Evolutionary conservation across 306 rosid genomes (phyloP).

Genomic region (Hippophae rhamnoides): DNA sequence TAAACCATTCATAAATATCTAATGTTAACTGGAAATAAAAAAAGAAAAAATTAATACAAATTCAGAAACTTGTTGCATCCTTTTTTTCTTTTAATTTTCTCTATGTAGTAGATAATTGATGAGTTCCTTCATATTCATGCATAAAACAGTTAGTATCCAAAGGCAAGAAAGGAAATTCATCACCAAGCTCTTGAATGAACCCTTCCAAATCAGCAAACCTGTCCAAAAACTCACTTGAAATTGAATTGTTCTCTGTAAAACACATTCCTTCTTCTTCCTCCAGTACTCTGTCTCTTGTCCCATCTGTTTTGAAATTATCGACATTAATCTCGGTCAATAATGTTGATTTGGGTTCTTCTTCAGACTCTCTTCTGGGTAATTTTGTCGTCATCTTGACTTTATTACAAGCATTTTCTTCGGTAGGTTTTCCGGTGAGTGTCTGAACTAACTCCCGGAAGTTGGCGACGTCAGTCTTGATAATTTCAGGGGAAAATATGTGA

Average conservation of each 20-base stretch:
- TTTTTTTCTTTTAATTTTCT: no score
- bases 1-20: no score
- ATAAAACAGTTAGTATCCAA: conserved; percentile 39
- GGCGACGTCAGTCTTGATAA: conserved; percentile 74
- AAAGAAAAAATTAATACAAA: no score
- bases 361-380: no score
- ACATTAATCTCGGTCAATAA: no score
- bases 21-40: no score
- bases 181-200: conserved; percentile 52
- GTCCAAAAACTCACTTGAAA: no score
- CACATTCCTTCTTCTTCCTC: conserved; percentile 38
- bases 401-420: conserved; percentile 2
- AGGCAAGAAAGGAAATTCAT: conserved; percentile 42
- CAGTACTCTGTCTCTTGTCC: conserved; percentile 23
- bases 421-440: conserved; percentile 72
- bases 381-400: no score
- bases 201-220: conserved; percentile 66
- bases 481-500: conserved; percentile 81
- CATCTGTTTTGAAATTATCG: neutral
- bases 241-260: no score
- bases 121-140: conserved; percentile 46
- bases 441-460: conserved; percentile 84
- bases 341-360: conserved; percentile 13
- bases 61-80: no score
- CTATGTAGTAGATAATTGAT: conserved; percentile 1